Evolutionary conservation across 495 filamentous ascomycete species (phyloP).

Genomic region (Talaromyces nanjingensis): DNA sequence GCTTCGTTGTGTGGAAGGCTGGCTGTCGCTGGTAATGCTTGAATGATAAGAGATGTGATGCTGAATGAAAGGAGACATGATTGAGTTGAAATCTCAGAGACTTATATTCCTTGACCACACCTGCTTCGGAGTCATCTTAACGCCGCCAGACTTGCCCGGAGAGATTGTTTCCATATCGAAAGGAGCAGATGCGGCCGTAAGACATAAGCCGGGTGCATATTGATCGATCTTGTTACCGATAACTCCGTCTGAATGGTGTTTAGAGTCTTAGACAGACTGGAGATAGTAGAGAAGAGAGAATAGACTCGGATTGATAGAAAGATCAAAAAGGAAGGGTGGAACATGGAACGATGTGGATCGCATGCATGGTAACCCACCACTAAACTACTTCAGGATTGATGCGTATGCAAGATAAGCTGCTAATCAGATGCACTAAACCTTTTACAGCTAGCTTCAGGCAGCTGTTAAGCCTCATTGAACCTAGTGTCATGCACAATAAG

Average conservation of each 20-base stretch:
- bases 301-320: background rate
- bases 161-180: background rate
- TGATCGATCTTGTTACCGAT: too few relatives aligned
- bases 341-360: background rate
- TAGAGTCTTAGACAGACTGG: too few relatives aligned
- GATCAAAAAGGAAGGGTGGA: background rate
- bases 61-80: background rate
- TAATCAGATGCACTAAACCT: background rate
- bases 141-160: background rate
- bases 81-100: background rate
- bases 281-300: background rate
- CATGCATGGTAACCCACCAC: background rate
- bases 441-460: background rate
- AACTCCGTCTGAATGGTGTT: too few relatives aligned
- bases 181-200: background rate
- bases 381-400: background rate
- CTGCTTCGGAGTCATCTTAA: constrained; percentile 1
- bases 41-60: background rate
- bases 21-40: background rate
- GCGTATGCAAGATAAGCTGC: constrained; percentile 4
- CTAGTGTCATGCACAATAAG: constrained; percentile 1
- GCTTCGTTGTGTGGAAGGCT: background rate
- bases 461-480: background rate
- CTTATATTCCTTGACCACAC: background rate
- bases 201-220: background rate